A percentile compares a stretch with the other conserved stretches of the same genome.
These are phyloP conservation scores for Acorus gramineus DNA, from an alignment of 106 monocot species.

Conservation along the genomic window DNA sequence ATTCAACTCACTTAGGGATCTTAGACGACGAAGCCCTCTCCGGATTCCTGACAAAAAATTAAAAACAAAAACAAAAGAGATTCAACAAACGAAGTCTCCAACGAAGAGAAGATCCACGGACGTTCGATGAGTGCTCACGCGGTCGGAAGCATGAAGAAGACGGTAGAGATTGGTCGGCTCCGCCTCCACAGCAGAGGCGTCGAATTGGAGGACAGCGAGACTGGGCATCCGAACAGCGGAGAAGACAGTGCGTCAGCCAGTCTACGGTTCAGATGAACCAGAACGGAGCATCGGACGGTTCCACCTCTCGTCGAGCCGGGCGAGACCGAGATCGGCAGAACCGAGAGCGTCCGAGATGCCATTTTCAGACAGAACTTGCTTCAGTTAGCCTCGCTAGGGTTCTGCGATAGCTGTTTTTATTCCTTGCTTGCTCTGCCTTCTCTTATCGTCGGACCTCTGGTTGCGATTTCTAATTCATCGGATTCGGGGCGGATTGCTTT, in stretches of 20 bases:
- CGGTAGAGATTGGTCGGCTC: not conserved
- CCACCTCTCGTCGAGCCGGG: too few relatives aligned
- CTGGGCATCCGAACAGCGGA: not conserved
- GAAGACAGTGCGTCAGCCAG: not conserved
- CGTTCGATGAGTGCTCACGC: slow-evolving; percentile 12
- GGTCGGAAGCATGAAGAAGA: slow-evolving; percentile 43
- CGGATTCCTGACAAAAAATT: slow-evolving; percentile 19
- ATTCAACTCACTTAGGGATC: slow-evolving; percentile 11
- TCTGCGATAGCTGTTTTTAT: not conserved
- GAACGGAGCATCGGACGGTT: too few relatives aligned
- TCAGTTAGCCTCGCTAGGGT: not conserved
- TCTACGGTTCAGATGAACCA: not conserved
- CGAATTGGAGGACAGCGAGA: not conserved
- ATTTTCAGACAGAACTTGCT: not conserved
- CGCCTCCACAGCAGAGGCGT: not conserved
- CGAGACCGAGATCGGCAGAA: not conserved
- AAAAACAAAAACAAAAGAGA: not conserved
- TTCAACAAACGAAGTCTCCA: not conserved
- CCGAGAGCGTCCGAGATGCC: slow-evolving; percentile 7
- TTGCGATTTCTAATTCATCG: too few relatives aligned
- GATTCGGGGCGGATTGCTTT: too few relatives aligned
- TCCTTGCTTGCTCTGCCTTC: too few relatives aligned
- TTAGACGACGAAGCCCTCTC: slow-evolving; percentile 17
- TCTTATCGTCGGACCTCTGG: too few relatives aligned
- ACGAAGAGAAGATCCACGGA: not conserved